These are phyloP conservation scores for Pseudogymnoascus sp. DNA, from an alignment of 2,329 filamentous ascomycete genomes.

Conservation along the genomic window DNA sequence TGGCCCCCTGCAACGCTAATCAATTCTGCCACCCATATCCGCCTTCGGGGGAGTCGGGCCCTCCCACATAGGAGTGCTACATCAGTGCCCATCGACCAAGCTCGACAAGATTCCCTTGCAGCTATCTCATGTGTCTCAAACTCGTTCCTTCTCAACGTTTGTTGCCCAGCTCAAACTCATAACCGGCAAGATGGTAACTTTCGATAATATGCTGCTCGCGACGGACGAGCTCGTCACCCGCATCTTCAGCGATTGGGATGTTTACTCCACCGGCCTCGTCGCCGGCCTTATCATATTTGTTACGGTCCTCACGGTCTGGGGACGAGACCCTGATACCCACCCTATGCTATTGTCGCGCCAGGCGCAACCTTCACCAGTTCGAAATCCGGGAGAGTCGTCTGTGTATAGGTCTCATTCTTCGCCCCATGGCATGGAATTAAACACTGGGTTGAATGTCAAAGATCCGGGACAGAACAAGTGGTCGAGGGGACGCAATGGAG, in stretches of 20 bases:
- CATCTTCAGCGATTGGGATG: slow-evolving; percentile 72
- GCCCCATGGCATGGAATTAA: slow-evolving; percentile 76
- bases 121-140: neutral
- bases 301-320: slow-evolving; percentile 61
- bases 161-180: neutral
- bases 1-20: slow-evolving; percentile 1
- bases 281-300: slow-evolving; percentile 59
- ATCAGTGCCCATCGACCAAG: slow-evolving; percentile 1
- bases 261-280: slow-evolving; percentile 65
- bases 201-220: slow-evolving; percentile 4
- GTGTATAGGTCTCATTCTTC: slow-evolving; percentile 76
- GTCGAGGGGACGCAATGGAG: slow-evolving; percentile 75
- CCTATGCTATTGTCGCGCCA: slow-evolving; percentile 85
- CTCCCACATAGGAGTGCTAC: neutral
- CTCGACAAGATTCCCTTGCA: slow-evolving; percentile 3
- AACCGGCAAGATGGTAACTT: neutral
- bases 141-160: neutral
- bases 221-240: slow-evolving; percentile 63
- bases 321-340: slow-evolving; percentile 80
- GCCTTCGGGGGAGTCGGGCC: slow-evolving; percentile 5
- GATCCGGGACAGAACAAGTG: slow-evolving; percentile 73
- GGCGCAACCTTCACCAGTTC: slow-evolving; percentile 66
- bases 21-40: slow-evolving; percentile 3
- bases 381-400: slow-evolving; percentile 77
- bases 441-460: slow-evolving; percentile 72